A percentile compares a stretch with the other conserved stretches of the same genome.
Evolutionary conservation across 108 stramenopile genomes (phyloP).

Genomic region (Discostella pseudostelligera): DNA sequence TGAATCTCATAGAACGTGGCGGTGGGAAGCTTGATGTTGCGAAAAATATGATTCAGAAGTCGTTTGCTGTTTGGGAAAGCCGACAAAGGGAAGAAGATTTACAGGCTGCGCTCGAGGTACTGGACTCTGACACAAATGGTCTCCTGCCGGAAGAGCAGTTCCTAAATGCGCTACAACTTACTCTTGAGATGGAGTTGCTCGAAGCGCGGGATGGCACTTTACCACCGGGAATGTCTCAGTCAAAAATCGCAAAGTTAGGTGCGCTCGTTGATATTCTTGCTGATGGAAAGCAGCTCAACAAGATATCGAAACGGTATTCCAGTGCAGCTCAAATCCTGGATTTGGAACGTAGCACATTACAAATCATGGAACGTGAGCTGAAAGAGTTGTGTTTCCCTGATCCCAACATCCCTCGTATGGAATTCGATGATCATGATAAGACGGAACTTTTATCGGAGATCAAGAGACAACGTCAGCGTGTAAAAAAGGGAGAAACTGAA

Average conservation of each 20-base stretch:
- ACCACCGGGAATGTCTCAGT: constrained; percentile 38
- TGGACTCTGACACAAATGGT: constrained; percentile 27
- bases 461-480: constrained; percentile 56
- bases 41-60: constrained; percentile 65
- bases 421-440: constrained; percentile 42
- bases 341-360: constrained; percentile 61
- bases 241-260: constrained; percentile 37
- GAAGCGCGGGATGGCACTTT: constrained; percentile 45
- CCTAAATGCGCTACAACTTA: constrained; percentile 40
- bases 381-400: constrained; percentile 16
- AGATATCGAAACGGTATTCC: constrained; percentile 57
- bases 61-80: constrained; percentile 76
- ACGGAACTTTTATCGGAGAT: constrained; percentile 53
- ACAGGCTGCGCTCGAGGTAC: constrained; percentile 20
- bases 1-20: constrained; percentile 72
- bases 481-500: constrained; percentile 46
- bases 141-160: constrained; percentile 59
- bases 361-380: constrained; percentile 60
- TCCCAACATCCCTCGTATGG: constrained; percentile 23
- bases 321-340: constrained; percentile 51
- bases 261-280: constrained; percentile 54
- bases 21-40: constrained; percentile 72
- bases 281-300: constrained; percentile 70
- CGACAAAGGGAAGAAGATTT: constrained; percentile 51
- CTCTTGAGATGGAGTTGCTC: constrained; percentile 41